Base-by-base conservation (phyloP, 225 moss, liverwort and hornwort species). In the Physcomitrellopsis africana region DNA sequence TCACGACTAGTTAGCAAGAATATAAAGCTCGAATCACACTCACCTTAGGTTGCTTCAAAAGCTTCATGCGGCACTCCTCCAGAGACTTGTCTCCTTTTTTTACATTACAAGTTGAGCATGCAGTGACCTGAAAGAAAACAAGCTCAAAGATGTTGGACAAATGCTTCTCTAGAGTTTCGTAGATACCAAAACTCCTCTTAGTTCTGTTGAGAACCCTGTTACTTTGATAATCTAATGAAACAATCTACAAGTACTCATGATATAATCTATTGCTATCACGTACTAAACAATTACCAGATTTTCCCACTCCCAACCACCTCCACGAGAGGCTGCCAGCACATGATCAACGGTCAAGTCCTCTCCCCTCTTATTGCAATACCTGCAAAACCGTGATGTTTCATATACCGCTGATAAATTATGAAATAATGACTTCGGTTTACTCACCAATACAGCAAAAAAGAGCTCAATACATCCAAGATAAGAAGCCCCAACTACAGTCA, bases 231-330 rank as follows among this genome's bases (percentile, higher is more conserved):
- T 60, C 8, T 42, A 69, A 74, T 44, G 29, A 43, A 67, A 60
- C 8, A 72, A 5, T 55, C 32, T 37, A 46, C 26, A 60, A 52
- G 47, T 18, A 46, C 45, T 55, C 2, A 49, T 49, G 49, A 3
- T 11, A 49, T 3, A 11, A 49, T 5, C 1, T 42, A 74, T 22
- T 64, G 64, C 76, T 52, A 80, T 72, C 43, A 68, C 67, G 65
- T 15, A 22, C 12, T 32, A 61, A 61, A 72, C 49, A 54, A 82
- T 95, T 80, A 99, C 99, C 78, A 99, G 88, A 83, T 99, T 99
- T 24, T 99, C 89, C 99, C 99, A 99, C 69, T 89, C 87, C 99
- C 99, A 95, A 79, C 89, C 87, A 63, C 99, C 99, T 74, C 99
- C 99, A 78, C 86, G 93, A 59, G 99, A 99, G 54, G 80, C 95